Conservation (phyloP, 2,329 filamentous ascomycete genomes). For the Coleophoma crateriformis region DNA sequence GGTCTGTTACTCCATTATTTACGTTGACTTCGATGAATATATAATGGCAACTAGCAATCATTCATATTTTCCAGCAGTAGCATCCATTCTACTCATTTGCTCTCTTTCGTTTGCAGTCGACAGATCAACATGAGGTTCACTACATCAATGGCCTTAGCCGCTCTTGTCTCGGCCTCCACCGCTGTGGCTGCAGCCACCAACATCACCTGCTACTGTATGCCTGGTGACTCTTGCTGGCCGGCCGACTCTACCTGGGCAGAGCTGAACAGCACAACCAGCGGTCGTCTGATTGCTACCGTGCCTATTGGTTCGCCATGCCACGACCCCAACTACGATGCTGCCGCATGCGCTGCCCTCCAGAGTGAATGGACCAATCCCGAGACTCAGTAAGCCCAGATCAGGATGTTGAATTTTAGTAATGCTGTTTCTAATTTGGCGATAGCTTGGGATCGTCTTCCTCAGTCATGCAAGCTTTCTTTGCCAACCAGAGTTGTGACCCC, state of each 20-base stretch:
- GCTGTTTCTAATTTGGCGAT: conserved; percentile 30
- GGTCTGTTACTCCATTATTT: too few relatives aligned
- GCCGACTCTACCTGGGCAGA: conserved; percentile 5
- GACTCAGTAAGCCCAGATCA: conserved; percentile 3
- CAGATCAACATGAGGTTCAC: too few relatives aligned
- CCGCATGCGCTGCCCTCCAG: conserved; percentile 6
- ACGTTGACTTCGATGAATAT: too few relatives aligned
- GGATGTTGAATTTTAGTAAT: neutral
- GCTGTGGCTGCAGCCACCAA: too few relatives aligned
- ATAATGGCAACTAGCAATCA: too few relatives aligned
- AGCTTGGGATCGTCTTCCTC: conserved; percentile 1
- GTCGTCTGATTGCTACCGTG: conserved; percentile 10
- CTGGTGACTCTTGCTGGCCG: conserved; percentile 14
- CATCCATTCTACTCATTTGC: too few relatives aligned
- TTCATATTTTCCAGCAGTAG: too few relatives aligned
- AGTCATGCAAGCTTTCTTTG: neutral
- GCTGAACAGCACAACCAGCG: conserved; percentile 10
- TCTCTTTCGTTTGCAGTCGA: too few relatives aligned
- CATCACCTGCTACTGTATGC: neutral
- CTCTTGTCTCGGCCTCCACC: too few relatives aligned
- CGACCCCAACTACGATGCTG: conserved; percentile 4
- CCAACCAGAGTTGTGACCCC: conserved; percentile 4
- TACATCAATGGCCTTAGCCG: too few relatives aligned
- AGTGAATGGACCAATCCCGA: conserved; percentile 3
- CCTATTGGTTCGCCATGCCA: conserved; percentile 12